Evolutionary conservation across 148 eudicot species (phyloP), one percentile per base, ranked within the genome.

Genomic region (Rheum nobile): DNA sequence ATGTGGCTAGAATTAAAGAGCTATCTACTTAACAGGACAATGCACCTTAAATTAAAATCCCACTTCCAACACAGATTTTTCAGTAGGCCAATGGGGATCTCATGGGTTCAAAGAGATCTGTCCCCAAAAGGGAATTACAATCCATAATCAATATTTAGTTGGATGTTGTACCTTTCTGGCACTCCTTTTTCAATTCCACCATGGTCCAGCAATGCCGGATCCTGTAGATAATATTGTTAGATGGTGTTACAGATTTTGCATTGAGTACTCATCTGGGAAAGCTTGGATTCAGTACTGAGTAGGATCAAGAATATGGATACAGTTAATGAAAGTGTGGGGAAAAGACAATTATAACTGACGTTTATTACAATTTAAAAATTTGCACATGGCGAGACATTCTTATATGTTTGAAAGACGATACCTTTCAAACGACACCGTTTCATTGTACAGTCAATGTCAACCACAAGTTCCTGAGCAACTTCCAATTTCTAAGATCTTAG

Each of bases 1-100:
- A 65, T 65, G 70, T 65, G 70, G 70, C 39, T 65, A 6, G 70
- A 65, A 65, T 65, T 65, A 65, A 65, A 65, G 70, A 65, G 70
- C 32, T 65, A 65, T 65, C 70, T 65, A 34, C 70, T 65, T 14
- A 65, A 65, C 70, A 65, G 70, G 70, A 65, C 70, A 34, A 65
- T 65, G 70, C 39, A 31, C 70, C 22, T 65, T 6, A 41, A 57
- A 65, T 28, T 10, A 61, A 61, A 16, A 61, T 61, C 35, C 67
- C 34, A 61, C 37, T 4, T 28, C 19, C 67, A 61, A 61, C 6
- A 61, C 7, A 61, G 19, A 13, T 28, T 28, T 61, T 28, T 29
- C 19, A 12, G 35, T 28, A 61, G 39, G 70, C 39, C 39, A 24
- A 65, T 65, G 39, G 39, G 32, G 70, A 65, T 65, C 70, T 63